phyloP scores from a whole-genome alignment of 23 red algal species.

The Gracilaria gracilis region DNA sequence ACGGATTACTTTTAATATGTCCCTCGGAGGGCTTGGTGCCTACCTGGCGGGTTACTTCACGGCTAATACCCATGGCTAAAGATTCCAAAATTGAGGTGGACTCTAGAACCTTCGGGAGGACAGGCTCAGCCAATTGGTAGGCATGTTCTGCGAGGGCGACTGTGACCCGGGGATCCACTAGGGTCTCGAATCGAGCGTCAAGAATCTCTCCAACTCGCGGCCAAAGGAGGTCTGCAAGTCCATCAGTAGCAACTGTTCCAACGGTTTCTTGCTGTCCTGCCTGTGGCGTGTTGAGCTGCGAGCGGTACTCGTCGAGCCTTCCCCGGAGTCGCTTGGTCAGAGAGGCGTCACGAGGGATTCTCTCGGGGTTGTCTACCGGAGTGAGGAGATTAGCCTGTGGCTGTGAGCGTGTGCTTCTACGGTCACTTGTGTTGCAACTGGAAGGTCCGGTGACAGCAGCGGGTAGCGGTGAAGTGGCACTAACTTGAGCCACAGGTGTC shows the following conservation, averaged over 20 bases:
- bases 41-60: background rate
- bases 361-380: background rate
- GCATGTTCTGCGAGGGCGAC: background rate
- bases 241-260: background rate
- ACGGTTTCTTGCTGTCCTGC: background rate
- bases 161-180: background rate
- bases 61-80: background rate
- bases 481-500: too few relatives aligned
- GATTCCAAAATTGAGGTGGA: background rate
- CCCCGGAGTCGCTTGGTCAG: background rate
- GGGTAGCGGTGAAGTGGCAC: too few relatives aligned
- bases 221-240: background rate
- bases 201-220: background rate
- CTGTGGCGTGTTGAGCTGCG: constrained; percentile 3
- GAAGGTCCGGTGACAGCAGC: too few relatives aligned
- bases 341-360: background rate
- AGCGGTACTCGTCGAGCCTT: constrained; percentile 5
- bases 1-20: background rate
- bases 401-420: too few relatives aligned
- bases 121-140: background rate
- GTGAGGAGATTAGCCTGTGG: background rate
- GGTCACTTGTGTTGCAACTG: too few relatives aligned
- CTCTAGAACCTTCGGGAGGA: background rate
- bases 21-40: too few relatives aligned
- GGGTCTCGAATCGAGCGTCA: background rate